Evolutionary conservation across 2,329 filamentous ascomycete genomes (phyloP), one percentile per base, ranked within the genome.

Genomic region (Venturia nashicola): DNA sequence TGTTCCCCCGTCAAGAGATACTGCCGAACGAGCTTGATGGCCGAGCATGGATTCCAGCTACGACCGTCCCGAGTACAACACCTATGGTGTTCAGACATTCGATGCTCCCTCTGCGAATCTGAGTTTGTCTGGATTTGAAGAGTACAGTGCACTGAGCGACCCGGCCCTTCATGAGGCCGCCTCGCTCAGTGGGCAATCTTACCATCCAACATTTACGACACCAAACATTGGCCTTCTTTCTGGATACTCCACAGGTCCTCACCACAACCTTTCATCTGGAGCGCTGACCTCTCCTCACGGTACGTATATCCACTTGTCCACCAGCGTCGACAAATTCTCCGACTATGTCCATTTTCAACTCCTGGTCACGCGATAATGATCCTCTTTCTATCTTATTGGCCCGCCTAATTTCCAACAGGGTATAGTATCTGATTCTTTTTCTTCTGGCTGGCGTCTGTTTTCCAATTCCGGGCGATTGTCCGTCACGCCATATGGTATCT

Each of bases 111-210:
- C 69, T 75, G 73, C 71, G 66, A 73, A 67, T 72, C 71, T 68
- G 73, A 75, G 67, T 75, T 75, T 70, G 71, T 74, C 70, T 75
- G 73, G 73, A 73, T 70, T 70, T 74, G 72, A 74, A 65, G 67
- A 67, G 16, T 71, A 70, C 71, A 68, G 69, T 61, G 66, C 68
- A 39, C 68, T 72, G 44, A 23, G 64, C 62, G 70, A 70, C 63
- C 65, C 71, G 62, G 64, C 69, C 65, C 64, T 69, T 36, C 68
- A 43, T 23, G 42, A 43, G 60, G 40, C 60, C 23, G 44, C 60
- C 20, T 32, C 43, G 34, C 36, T 62, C 36, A 27, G 42, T 23
- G 59, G 42, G 14, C 59, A 61, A 18, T 46, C 59, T 18, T 43
- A 61, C 39, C 6, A 16, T 32, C 20, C 59, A 40, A 7, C 34